A percentile compares a stretch with the other conserved stretches of the same genome.
Evolutionary conservation across 2,329 filamentous ascomycete species (phyloP).

Genomic region (Fusarium caatingaense): DNA sequence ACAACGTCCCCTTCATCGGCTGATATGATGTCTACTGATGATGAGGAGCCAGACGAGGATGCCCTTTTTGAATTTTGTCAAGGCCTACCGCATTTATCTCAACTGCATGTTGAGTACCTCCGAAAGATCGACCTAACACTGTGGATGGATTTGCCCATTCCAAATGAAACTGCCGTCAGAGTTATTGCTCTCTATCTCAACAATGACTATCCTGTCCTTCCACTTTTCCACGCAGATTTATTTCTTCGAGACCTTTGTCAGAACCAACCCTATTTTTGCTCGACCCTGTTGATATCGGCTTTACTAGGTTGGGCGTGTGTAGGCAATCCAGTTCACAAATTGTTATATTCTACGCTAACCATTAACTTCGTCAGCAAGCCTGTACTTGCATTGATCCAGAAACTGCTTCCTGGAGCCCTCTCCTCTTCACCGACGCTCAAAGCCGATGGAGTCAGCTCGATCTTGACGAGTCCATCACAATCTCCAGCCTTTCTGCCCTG

Average conservation of each 20-base stretch:
- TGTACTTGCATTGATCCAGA: neutral
- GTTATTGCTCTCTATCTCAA: neutral
- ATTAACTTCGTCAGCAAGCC: neutral
- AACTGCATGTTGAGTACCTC: neutral
- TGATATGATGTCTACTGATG: neutral
- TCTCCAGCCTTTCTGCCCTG: neutral
- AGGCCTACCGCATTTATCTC: neutral
- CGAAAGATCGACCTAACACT: neutral
- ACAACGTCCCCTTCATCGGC: rapidly evolving
- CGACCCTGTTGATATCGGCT: neutral
- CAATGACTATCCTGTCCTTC: neutral
- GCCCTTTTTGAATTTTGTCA: neutral
- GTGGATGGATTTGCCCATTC: neutral
- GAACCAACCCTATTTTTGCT: neutral
- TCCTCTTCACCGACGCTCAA: neutral
- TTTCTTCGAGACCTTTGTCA: neutral
- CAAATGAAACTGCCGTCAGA: neutral
- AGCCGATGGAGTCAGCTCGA: neutral
- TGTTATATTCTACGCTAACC: neutral
- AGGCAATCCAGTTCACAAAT: neutral
- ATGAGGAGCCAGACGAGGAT: rapidly evolving
- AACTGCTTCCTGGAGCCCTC: neutral
- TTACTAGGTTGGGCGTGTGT: neutral
- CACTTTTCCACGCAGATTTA: neutral
- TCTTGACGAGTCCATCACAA: neutral